Base-by-base conservation (phyloP, 257 asterid genomes). In the Mentha longifolia region DNA sequence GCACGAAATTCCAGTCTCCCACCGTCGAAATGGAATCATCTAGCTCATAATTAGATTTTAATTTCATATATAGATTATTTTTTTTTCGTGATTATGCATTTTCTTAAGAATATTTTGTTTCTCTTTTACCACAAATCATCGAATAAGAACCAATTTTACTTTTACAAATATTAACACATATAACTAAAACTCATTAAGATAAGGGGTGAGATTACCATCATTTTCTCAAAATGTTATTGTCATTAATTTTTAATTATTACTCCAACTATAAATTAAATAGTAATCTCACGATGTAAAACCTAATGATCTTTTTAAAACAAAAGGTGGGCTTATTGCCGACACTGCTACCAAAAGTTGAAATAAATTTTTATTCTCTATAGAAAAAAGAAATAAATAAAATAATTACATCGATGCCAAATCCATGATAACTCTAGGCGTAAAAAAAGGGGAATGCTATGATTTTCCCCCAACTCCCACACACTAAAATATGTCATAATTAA, bases 401-500 rank as follows among this genome's bases (percentile, higher is more conserved):
- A 51, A 16, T 16, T 17, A 9, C 5, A 51, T 51, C 7, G 28
- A 51, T 16, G 28, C 28, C 28, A 17, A 51, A 51, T 8, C 30
- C 30, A 51, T 51, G 57, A 51, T 51, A 51, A 62, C 52, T n/a
- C 3, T 62, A 41, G 16, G 51, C 37, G 19, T 17, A 42, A 19
- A 41, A 12, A 45, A 5, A n/a, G n/a, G 30, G 12, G 46, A 65
- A 65, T 28, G 60, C 45, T 9, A 65, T 47, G 15, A 47, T 65
- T 28, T 46, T 3, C 17, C 33, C 49, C 31, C 55, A 63, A 63
- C 20, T 42, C 41, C 54, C 35, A 56, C 14, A 39, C 45, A 69
- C 39, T 56, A 42, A 33, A 50, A 22, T 56, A 46, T 68, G 30
- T 37, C 15, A 43, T 59, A 55, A 74, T 56, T 56, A 37, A 30